A percentile compares a stretch with the other conserved stretches of the same genome.
These are phyloP conservation scores for Penicillium sp. DNA, from an alignment of 2,329 filamentous ascomycete species.

Conservation along the genomic window DNA sequence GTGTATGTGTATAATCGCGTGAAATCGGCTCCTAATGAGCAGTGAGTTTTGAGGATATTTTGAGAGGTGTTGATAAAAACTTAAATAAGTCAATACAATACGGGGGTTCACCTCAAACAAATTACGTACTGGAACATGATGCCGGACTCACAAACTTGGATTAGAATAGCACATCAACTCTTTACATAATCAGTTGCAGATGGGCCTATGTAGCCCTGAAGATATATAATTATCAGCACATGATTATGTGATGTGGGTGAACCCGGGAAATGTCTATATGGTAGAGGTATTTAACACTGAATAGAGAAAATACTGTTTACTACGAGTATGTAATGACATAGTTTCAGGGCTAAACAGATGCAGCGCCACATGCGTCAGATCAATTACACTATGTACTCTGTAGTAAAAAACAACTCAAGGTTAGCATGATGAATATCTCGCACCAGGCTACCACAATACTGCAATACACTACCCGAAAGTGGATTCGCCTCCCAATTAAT, in stretches of 20 bases:
- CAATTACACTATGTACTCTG: not conserved
- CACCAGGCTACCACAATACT: not conserved
- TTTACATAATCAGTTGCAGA: not conserved
- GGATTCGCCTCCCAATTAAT: not conserved
- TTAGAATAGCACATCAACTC: not conserved
- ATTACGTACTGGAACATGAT: not conserved
- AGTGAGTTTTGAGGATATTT: not conserved
- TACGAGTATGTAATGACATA: not conserved
- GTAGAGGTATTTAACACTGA: not conserved
- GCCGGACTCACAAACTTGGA: not conserved
- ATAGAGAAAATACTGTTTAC: too few relatives aligned
- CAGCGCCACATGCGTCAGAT: not conserved
- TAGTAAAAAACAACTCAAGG: not conserved
- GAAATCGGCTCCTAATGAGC: not conserved
- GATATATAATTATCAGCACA: not conserved
- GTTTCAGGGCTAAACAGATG: too few relatives aligned
- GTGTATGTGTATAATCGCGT: conserved; percentile 5
- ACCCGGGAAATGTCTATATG: not conserved
- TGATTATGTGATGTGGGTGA: too few relatives aligned
- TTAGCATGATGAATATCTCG: not conserved
- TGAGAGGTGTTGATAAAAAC: not conserved
- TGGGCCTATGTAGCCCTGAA: too few relatives aligned
- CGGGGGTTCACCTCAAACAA: not conserved
- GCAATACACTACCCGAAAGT: not conserved
- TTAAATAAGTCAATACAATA: not conserved